A percentile compares a stretch with the other conserved stretches of the same genome.
Evolutionary conservation across 1,139 yeast genomes (phyloP).

Genomic region (Citeromyces hawaiiensis): DNA sequence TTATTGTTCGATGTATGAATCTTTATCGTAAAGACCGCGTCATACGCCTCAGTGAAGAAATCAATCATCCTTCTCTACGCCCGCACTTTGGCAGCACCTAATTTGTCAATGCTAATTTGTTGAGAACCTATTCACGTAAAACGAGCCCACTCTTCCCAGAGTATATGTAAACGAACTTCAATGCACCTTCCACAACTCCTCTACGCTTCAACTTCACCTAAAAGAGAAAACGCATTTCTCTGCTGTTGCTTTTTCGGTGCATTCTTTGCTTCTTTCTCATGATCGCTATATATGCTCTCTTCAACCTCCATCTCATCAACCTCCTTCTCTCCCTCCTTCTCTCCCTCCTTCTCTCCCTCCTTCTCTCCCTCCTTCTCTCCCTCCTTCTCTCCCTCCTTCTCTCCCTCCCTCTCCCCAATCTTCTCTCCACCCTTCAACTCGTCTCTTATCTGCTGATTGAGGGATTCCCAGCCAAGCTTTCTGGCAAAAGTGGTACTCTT

Average conservation of each 20-base stretch:
- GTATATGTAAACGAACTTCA: no score
- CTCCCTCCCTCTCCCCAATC: neutral
- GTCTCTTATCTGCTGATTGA: constrained; percentile 33
- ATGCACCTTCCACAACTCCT: no score
- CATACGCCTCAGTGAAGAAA: no score
- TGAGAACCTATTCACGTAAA: no score
- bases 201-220: neutral
- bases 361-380: neutral
- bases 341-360: neutral
- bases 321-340: neutral
- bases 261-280: neutral
- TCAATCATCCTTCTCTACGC: no score
- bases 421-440: constrained; percentile 1
- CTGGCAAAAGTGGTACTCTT: constrained; percentile 47
- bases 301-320: constrained; percentile 1
- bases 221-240: neutral
- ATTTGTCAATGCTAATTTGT: no score
- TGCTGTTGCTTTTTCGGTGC: neutral
- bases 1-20: no score
- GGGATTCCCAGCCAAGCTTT: constrained; percentile 63
- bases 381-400: neutral
- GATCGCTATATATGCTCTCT: neutral
- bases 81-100: no score
- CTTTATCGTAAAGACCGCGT: no score
- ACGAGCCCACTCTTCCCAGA: no score